These are phyloP conservation scores for Coleophoma crateriformis DNA, from an alignment of 2,329 filamentous ascomycete species.

Conservation along the genomic window DNA sequence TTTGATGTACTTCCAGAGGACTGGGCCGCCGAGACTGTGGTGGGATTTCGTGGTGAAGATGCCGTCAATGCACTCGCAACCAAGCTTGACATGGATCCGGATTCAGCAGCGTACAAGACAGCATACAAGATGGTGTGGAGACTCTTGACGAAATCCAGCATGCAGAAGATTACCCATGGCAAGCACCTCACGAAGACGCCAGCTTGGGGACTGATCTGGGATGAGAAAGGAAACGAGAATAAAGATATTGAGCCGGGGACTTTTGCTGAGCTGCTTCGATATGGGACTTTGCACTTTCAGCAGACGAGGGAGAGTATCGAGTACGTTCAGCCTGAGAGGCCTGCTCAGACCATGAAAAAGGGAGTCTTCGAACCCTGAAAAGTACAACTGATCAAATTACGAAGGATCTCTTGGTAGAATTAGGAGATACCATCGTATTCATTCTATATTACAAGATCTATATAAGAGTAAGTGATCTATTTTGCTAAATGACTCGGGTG, in stretches of 20 bases:
- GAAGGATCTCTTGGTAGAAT: no score
- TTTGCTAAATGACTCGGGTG: no score
- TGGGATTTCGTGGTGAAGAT: constrained; percentile 15
- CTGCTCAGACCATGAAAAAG: no score
- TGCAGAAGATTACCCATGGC: constrained; percentile 29
- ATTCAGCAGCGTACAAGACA: constrained; percentile 17
- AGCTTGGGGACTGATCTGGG: constrained; percentile 28
- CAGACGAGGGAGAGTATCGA: constrained; percentile 1
- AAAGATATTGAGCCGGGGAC: constrained; percentile 25
- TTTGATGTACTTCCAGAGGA: constrained; percentile 25
- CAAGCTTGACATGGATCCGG: no score
- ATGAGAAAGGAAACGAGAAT: constrained; percentile 22
- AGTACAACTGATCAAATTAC: no score
- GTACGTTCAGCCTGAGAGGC: no score
- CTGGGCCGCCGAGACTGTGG: constrained; percentile 27
- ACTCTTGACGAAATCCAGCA: constrained; percentile 26
- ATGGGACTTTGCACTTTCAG: constrained; percentile 17
- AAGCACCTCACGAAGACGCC: constrained; percentile 20
- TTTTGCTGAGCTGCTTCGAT: constrained; percentile 25
- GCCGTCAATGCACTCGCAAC: not conserved
- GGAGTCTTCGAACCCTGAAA: no score
- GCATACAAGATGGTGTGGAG: constrained; percentile 23
- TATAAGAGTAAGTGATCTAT: no score
- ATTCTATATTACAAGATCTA: no score
- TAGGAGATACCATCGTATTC: no score